These are phyloP conservation scores for Penicillium argentinense DNA, from an alignment of 495 filamentous ascomycete genomes.

Conservation along the genomic window DNA sequence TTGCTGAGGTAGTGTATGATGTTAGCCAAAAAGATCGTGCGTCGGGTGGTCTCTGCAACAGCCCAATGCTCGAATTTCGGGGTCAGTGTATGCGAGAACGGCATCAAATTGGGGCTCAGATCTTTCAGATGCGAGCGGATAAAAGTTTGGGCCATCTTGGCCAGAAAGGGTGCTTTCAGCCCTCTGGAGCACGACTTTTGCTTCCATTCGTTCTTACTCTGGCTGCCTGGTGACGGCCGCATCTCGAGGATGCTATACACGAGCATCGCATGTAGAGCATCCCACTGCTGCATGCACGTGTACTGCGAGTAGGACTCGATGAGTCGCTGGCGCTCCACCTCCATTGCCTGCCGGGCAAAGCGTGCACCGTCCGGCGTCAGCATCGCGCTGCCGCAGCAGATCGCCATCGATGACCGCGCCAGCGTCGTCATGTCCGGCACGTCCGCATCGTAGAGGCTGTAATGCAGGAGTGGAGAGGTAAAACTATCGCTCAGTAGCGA, in stretches of 20 bases:
- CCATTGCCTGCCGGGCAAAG: slow-evolving; percentile 14
- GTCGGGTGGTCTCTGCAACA: slow-evolving; percentile 12
- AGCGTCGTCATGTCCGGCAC: slow-evolving; percentile 17
- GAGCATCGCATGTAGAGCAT: slow-evolving; percentile 18
- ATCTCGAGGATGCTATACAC: slow-evolving; percentile 15
- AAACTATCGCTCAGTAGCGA: slow-evolving; percentile 6
- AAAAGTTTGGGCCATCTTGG: slow-evolving; percentile 12
- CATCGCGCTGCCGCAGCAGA: slow-evolving; percentile 19
- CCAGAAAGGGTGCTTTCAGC: slow-evolving; percentile 12
- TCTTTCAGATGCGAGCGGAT: slow-evolving; percentile 5
- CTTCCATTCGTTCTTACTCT: slow-evolving; percentile 8
- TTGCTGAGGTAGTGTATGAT: slow-evolving; percentile 12
- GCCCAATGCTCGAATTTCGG: slow-evolving; percentile 6
- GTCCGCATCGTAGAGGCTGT: slow-evolving; percentile 8
- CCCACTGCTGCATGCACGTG: slow-evolving; percentile 20
- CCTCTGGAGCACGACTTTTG: slow-evolving; percentile 6
- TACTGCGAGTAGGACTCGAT: slow-evolving; percentile 9
- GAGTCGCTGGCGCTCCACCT: slow-evolving; percentile 13
- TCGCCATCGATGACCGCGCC: slow-evolving; percentile 12
- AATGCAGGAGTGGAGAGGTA: slow-evolving; percentile 10
- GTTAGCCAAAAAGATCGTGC: slow-evolving; percentile 17
- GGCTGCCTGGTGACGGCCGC: not conserved
- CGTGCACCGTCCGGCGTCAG: slow-evolving; percentile 8
- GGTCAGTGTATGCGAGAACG: not conserved
- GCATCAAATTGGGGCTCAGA: not conserved